Percentiles rank a stretch among this genome's conserved stretches.
These are phyloP conservation scores for Posidonia australis DNA, from an alignment of 106 monocot genomes.

Conservation along the genomic window DNA sequence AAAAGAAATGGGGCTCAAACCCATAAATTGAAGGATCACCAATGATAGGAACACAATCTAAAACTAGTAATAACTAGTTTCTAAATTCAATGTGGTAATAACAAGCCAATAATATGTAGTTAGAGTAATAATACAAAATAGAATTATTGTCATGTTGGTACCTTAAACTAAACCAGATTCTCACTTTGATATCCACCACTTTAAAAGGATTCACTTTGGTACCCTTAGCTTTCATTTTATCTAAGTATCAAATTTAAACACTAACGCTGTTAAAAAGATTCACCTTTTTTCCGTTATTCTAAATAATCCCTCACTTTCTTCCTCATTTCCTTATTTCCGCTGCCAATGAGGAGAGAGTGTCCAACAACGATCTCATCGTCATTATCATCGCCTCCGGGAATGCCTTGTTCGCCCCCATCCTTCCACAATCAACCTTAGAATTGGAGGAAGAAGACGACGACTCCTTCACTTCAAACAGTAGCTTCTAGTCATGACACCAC, in stretches of 20 bases:
- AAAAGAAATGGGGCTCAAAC: not conserved
- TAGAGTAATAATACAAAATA: not conserved
- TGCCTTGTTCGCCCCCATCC: constrained; percentile 57
- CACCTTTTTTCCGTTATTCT: too few relatives aligned
- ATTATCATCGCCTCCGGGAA: constrained; percentile 62
- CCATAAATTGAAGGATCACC: not conserved
- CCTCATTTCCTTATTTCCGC: too few relatives aligned
- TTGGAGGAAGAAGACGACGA: not conserved
- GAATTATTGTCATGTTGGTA: too few relatives aligned
- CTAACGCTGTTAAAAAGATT: too few relatives aligned
- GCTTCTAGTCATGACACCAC: constrained; percentile 55
- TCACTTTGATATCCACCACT: too few relatives aligned
- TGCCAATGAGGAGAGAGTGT: too few relatives aligned
- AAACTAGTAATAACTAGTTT: not conserved
- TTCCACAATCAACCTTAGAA: not conserved
- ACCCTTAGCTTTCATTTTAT: too few relatives aligned
- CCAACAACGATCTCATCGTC: too few relatives aligned
- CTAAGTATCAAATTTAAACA: too few relatives aligned
- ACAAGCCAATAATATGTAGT: not conserved
- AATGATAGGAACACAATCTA: not conserved
- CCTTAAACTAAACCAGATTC: too few relatives aligned
- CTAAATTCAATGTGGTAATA: not conserved
- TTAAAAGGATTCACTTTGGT: too few relatives aligned
- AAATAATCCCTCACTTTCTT: too few relatives aligned
- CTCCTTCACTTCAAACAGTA: constrained; percentile 27